Conservation (phyloP, 305 asterid genomes). For the Monarda citriodora region DNA sequence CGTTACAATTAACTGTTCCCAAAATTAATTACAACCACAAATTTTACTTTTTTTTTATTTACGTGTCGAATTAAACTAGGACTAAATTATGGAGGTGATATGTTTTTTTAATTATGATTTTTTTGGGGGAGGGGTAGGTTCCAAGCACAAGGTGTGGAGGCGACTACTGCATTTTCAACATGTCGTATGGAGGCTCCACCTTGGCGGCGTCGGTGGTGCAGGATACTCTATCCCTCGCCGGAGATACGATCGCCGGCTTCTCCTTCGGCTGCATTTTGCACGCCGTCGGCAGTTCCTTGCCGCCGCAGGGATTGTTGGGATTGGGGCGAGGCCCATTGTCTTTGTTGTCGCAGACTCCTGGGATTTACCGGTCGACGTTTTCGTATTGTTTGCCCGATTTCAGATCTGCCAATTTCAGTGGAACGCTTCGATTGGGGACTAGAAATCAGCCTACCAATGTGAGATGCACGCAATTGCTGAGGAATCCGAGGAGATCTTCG, state of each 20-base stretch:
- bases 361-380: conserved; percentile 59
- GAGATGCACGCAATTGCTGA: conserved; percentile 55
- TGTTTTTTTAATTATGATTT: too few relatives aligned
- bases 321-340: conserved; percentile 88
- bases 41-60: too few relatives aligned
- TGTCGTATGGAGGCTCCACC: conserved; percentile 69
- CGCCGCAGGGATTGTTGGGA: conserved; percentile 79
- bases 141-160: conserved; percentile 59
- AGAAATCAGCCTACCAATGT: conserved; percentile 65
- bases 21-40: too few relatives aligned
- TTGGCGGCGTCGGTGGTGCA: conserved; percentile 53
- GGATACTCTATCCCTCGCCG: conserved; percentile 58
- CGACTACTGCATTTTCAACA: conserved; percentile 52
- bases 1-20: too few relatives aligned
- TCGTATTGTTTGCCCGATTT: conserved; percentile 89
- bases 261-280: conserved; percentile 65
- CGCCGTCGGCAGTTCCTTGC: conserved; percentile 53
- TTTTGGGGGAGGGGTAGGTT: conserved; percentile 31
- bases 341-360: conserved; percentile 51
- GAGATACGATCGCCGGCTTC: conserved; percentile 51
- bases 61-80: too few relatives aligned
- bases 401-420: conserved; percentile 54
- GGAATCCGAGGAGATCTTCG: conserved; percentile 72
- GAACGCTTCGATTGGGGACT: conserved; percentile 71
- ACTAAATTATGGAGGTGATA: too few relatives aligned